phyloP scores from a whole-genome alignment of 768 basidiomycete genomes.

The Lepiota brunneoincarnata region DNA sequence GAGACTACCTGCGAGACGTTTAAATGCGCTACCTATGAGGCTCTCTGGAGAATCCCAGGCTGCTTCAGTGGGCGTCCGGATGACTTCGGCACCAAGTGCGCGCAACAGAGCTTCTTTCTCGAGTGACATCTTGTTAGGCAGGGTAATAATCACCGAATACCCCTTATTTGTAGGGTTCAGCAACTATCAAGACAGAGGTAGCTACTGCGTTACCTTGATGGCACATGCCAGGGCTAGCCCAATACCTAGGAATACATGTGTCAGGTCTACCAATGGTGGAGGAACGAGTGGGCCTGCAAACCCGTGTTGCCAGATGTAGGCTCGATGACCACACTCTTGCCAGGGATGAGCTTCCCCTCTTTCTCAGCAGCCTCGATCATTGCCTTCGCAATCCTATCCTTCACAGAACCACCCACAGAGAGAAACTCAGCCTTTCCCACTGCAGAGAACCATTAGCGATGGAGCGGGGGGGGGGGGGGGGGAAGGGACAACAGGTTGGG shows the following conservation, averaged over 20 bases:
- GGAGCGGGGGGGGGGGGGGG: conserved; percentile 4
- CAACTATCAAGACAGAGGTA: conserved; percentile 24
- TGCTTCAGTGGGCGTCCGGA: conserved; percentile 90
- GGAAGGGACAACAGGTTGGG: not conserved
- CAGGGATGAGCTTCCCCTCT: conserved; percentile 81
- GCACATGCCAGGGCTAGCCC: conserved; percentile 92
- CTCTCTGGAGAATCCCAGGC: conserved; percentile 88
- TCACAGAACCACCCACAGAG: conserved; percentile 90
- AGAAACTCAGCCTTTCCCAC: conserved; percentile 91
- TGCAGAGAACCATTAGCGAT: conserved; percentile 24
- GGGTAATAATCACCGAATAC: conserved; percentile 85
- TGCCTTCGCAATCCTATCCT: conserved; percentile 93
- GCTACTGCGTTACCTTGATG: conserved; percentile 66
- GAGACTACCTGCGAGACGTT: conserved; percentile 38
- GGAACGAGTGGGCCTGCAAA: conserved; percentile 25
- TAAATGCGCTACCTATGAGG: conserved; percentile 77
- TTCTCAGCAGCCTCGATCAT: conserved; percentile 96
- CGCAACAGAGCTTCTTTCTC: conserved; percentile 94
- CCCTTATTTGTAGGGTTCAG: conserved; percentile 89
- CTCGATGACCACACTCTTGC: conserved; percentile 90
- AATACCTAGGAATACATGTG: conserved; percentile 56
- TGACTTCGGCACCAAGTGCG: conserved; percentile 90
- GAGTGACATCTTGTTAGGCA: conserved; percentile 92
- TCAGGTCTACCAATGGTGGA: not conserved
- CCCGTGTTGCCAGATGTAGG: conserved; percentile 97